phyloP scores from a whole-genome alignment of 345 rosid genomes.

The Euclidium syriacum region DNA sequence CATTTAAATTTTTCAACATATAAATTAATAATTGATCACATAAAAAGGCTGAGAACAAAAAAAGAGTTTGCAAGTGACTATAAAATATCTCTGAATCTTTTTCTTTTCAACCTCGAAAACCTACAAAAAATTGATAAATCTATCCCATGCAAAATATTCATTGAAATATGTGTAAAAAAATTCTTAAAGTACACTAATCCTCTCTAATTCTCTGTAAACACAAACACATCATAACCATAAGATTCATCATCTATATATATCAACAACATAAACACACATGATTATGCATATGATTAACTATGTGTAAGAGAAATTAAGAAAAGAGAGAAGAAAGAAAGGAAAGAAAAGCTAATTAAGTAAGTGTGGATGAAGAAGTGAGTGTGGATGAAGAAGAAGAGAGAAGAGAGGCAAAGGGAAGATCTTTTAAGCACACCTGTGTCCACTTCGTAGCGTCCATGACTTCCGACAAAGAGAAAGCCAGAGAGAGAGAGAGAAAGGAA shows the following conservation, averaged over 20 bases:
- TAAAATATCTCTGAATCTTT: background rate
- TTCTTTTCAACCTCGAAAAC: slow-evolving; percentile 9
- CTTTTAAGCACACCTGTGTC: slow-evolving; percentile 36
- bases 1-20: background rate
- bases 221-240: background rate
- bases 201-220: background rate
- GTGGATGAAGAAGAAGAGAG: slow-evolving; percentile 16
- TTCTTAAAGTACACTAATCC: background rate
- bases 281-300: background rate
- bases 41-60: slow-evolving; percentile 5
- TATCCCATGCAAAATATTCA: slow-evolving; percentile 17
- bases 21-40: slow-evolving; percentile 15
- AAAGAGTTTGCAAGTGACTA: slow-evolving; percentile 8
- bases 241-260: background rate
- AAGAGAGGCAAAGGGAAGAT: slow-evolving; percentile 18
- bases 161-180: background rate
- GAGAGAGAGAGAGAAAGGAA: slow-evolving; percentile 21
- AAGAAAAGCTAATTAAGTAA: background rate
- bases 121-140: background rate
- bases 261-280: background rate
- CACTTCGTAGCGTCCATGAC: slow-evolving; percentile 39
- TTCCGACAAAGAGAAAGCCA: slow-evolving; percentile 35
- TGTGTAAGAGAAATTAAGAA: background rate
- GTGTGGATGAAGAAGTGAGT: background rate
- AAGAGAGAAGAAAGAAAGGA: background rate